Percentiles rank a stretch among this genome's conserved stretches.
Evolutionary conservation across 78 protist genomes (phyloP).

Genomic region (Dictyostelium purpureum): DNA sequence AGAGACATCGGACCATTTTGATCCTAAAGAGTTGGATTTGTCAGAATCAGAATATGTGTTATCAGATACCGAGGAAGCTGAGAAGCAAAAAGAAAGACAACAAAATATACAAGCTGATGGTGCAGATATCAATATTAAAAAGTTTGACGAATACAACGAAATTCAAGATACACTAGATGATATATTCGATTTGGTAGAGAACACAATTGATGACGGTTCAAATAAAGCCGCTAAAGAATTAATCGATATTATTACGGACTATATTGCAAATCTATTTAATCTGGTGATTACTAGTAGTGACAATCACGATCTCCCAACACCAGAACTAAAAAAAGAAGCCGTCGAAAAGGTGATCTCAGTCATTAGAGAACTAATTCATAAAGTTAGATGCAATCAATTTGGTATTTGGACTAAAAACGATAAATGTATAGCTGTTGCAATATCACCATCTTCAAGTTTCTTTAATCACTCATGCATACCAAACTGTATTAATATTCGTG

Average conservation of each 20-base stretch:
- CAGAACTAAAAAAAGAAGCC: not conserved
- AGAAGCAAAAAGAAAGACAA: not conserved
- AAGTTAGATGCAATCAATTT: conserved; percentile 76
- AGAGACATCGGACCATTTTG: too few species aligned
- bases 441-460: conserved; percentile 20
- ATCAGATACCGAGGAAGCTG: not conserved
- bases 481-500: conserved; percentile 40
- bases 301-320: not conserved
- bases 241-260: not conserved
- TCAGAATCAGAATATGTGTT: too few species aligned
- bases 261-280: not conserved
- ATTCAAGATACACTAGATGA: conserved; percentile 1
- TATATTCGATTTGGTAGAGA: conserved; percentile 48
- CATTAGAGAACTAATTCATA: conserved; percentile 18
- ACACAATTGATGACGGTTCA: not conserved
- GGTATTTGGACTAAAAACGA: conserved; percentile 72
- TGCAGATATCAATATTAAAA: too few species aligned
- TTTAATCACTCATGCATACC: conserved; percentile 71
- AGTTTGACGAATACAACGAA: not conserved
- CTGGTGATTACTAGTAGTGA: not conserved
- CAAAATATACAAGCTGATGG: too few species aligned
- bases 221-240: conserved; percentile 31
- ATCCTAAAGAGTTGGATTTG: too few species aligned
- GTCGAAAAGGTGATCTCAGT: not conserved
- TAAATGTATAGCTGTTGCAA: conserved; percentile 59